phyloP scores from a whole-genome alignment of 2,329 filamentous ascomycete species.

The Macrophomina tecta region DNA sequence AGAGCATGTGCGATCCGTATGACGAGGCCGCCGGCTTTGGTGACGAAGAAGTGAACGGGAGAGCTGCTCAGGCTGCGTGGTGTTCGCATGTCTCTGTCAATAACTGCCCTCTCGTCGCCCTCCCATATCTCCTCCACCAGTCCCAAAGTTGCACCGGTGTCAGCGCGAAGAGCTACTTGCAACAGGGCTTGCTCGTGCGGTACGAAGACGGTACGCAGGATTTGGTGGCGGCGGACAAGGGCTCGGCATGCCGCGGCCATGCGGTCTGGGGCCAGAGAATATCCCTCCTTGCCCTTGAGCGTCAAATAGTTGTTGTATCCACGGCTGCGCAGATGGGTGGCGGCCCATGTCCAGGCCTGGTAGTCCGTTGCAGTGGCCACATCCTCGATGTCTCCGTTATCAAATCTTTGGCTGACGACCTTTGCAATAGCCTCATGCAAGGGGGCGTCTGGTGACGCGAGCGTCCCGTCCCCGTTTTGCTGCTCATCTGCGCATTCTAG shows the following conservation, averaged over 20 bases:
- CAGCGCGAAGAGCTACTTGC: slow-evolving; percentile 35
- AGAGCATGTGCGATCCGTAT: slow-evolving; percentile 36
- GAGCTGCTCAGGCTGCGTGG: slow-evolving; percentile 47
- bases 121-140: neutral
- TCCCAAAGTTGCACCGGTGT: neutral
- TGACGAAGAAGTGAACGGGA: slow-evolving; percentile 46
- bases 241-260: slow-evolving; percentile 25
- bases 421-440: neutral
- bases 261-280: neutral
- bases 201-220: slow-evolving; percentile 44
- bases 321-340: neutral
- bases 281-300: neutral
- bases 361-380: neutral
- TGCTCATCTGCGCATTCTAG: slow-evolving; percentile 28
- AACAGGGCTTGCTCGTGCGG: slow-evolving; percentile 41
- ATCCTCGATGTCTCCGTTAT: slow-evolving; percentile 1
- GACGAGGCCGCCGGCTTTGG: slow-evolving; percentile 26
- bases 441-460: neutral
- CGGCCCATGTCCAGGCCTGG: neutral
- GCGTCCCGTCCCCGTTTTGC: neutral
- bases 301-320: slow-evolving; percentile 1
- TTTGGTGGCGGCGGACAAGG: slow-evolving; percentile 42
- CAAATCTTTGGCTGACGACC: neutral
- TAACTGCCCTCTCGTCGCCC: slow-evolving; percentile 37
- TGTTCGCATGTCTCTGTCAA: slow-evolving; percentile 41